Evolutionary conservation across 495 filamentous ascomycete genomes (phyloP).

Genomic region (Rostrohypoxylon terebratum): DNA sequence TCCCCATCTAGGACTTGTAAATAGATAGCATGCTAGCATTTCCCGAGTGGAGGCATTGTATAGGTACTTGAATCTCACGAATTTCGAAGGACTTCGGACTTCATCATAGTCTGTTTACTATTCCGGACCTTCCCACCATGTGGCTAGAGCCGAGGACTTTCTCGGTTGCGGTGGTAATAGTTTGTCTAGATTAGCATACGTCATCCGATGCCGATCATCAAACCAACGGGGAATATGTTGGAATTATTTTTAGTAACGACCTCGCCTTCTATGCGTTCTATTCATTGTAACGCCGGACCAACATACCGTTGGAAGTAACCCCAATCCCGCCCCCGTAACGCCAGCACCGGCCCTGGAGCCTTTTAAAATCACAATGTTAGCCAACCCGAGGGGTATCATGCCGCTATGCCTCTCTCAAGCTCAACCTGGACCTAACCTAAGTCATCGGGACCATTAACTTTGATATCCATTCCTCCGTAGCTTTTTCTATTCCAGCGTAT

Average conservation of each 20-base stretch:
- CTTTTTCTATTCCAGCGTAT: neutral
- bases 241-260: neutral
- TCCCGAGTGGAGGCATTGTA: slow-evolving; percentile 16
- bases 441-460: neutral
- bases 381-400: slow-evolving; percentile 34
- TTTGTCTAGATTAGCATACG: neutral
- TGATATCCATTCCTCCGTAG: neutral
- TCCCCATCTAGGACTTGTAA: slow-evolving; percentile 2
- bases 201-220: neutral
- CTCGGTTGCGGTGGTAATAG: neutral
- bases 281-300: neutral
- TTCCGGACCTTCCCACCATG: neutral
- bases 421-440: neutral
- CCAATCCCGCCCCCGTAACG: neutral
- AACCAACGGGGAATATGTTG: neutral
- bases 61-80: neutral
- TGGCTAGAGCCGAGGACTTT: neutral
- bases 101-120: neutral
- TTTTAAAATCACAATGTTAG: neutral
- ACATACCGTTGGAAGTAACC: neutral
- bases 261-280: neutral
- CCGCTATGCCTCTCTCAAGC: slow-evolving; percentile 8
- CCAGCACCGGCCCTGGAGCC: neutral
- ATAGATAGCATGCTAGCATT: slow-evolving; percentile 32
- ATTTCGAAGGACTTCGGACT: neutral